phyloP scores from a whole-genome alignment of 805 yeast genomes.

The Teunomyces barrocoloradensis region DNA sequence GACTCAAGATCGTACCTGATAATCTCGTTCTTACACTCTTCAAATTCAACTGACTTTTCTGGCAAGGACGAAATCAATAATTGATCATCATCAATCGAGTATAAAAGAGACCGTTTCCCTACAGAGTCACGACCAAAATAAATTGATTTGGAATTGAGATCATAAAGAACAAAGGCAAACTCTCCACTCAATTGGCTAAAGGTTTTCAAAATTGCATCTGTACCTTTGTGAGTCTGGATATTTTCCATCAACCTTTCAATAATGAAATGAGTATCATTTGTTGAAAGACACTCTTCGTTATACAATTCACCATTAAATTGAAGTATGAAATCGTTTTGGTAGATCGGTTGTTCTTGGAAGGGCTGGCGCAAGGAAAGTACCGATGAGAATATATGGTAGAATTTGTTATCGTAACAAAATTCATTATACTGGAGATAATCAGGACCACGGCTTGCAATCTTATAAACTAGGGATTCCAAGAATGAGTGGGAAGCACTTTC shows the following conservation, averaged over 20 bases:
- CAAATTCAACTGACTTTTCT: slow-evolving; percentile 20
- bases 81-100: slow-evolving; percentile 26
- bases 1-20: slow-evolving; percentile 39
- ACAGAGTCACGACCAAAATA: slow-evolving; percentile 82
- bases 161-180: slow-evolving; percentile 65
- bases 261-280: slow-evolving; percentile 66
- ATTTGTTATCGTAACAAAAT: slow-evolving; percentile 3
- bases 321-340: slow-evolving; percentile 32
- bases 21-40: slow-evolving; percentile 56
- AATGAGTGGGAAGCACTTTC: neutral
- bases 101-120: slow-evolving; percentile 79
- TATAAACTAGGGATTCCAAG: slow-evolving; percentile 6
- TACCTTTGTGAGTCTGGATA: slow-evolving; percentile 8
- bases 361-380: slow-evolving; percentile 82
- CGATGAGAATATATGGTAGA: slow-evolving; percentile 55
- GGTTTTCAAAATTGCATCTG: slow-evolving; percentile 37
- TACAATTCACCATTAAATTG: slow-evolving; percentile 94
- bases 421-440: slow-evolving; percentile 39
- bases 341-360: slow-evolving; percentile 69
- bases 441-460: slow-evolving; percentile 53
- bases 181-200: slow-evolving; percentile 67
- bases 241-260: slow-evolving; percentile 30
- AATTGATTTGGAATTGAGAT: slow-evolving; percentile 35
- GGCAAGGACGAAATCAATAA: slow-evolving; percentile 40
- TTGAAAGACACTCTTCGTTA: slow-evolving; percentile 46